These are phyloP conservation scores for Margaritispora aquatica DNA, from an alignment of 495 filamentous ascomycete species.

Conservation along the genomic window DNA sequence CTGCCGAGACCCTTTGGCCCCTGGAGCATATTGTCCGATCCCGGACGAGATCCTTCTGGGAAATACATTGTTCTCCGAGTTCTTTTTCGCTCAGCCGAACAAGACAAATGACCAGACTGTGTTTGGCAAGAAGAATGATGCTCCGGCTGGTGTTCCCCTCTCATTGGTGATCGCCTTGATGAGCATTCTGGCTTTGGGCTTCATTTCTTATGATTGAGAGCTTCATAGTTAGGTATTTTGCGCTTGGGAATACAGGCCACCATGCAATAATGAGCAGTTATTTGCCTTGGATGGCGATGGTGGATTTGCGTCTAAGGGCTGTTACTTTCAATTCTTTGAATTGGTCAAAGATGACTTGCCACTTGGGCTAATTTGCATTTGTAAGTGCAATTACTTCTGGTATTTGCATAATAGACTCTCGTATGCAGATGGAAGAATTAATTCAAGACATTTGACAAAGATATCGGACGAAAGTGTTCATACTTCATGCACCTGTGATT, in stretches of 20 bases:
- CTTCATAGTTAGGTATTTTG: too few relatives aligned
- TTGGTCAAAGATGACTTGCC: too few relatives aligned
- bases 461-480: background rate
- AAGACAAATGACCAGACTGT: conserved; percentile 53
- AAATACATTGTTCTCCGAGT: conserved; percentile 37
- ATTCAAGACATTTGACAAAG: background rate
- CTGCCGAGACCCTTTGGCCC: conserved; percentile 37
- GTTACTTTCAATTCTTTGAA: too few relatives aligned
- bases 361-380: too few relatives aligned
- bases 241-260: too few relatives aligned
- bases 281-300: too few relatives aligned
- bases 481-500: too few relatives aligned
- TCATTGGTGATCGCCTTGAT: background rate
- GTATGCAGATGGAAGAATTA: background rate
- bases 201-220: background rate
- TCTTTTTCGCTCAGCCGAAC: conserved; percentile 50
- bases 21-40: conserved; percentile 48
- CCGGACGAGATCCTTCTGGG: conserved; percentile 43
- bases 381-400: too few relatives aligned
- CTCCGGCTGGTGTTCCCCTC: background rate
- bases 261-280: too few relatives aligned
- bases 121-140: background rate
- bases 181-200: background rate
- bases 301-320: too few relatives aligned
- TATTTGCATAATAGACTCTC: background rate